Evolutionary conservation across 2,329 filamentous ascomycete genomes (phyloP).

Genomic region (Alternaria arborescens): DNA sequence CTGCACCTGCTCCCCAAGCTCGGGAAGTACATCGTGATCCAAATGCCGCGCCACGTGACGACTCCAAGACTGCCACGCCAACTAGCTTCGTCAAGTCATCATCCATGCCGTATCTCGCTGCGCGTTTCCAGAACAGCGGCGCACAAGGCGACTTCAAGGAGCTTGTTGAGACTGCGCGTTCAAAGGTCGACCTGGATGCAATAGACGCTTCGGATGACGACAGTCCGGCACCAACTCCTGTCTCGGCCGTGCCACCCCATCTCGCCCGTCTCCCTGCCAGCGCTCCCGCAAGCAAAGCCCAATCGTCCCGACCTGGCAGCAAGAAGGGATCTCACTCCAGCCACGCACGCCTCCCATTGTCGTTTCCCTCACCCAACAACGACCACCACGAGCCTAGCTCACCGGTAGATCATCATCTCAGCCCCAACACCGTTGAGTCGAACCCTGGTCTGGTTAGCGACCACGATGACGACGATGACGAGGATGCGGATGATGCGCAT

Average conservation of each 20-base stretch:
- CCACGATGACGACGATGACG: conserved; percentile 60
- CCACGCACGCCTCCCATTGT: conserved; percentile 43
- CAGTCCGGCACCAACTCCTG: conserved; percentile 40
- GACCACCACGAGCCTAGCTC: conserved; percentile 44
- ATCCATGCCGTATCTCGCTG: conserved; percentile 54
- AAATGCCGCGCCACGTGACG: conserved; percentile 28
- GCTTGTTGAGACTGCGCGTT: conserved; percentile 47
- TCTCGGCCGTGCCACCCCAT: conserved; percentile 38
- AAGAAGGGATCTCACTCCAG: conserved; percentile 41
- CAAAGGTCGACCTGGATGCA: conserved; percentile 48
- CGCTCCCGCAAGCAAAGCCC: conserved; percentile 41
- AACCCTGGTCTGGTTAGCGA: conserved; percentile 61
- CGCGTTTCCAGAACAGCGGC: conserved; percentile 51
- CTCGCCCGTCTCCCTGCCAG: conserved; percentile 44
- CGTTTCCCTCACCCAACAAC: conserved; percentile 41
- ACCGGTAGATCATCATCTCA: conserved; percentile 49
- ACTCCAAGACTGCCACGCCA: conserved; percentile 20
- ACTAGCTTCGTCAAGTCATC: conserved; percentile 50
- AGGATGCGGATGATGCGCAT: conserved; percentile 50
- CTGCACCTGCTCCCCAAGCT: conserved; percentile 36
- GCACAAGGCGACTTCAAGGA: conserved; percentile 52
- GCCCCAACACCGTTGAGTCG: conserved; percentile 59
- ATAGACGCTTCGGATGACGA: conserved; percentile 51
- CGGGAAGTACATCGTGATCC: conserved; percentile 46
- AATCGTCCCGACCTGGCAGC: conserved; percentile 43